phyloP scores from a whole-genome alignment of 129 eudicot genomes.

The Pittosporum tobira region DNA sequence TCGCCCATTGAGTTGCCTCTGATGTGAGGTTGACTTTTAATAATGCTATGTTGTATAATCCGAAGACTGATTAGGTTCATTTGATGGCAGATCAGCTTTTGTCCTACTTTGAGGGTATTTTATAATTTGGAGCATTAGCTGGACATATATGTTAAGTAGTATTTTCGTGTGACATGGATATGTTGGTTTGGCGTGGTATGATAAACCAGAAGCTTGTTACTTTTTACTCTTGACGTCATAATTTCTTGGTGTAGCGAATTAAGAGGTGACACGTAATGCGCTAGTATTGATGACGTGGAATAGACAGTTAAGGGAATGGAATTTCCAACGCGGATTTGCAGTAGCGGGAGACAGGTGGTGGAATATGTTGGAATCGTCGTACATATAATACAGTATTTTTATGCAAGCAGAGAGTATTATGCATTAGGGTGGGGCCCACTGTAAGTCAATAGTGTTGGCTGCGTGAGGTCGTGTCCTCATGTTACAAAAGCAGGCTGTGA shows the following conservation, averaged over 20 bases:
- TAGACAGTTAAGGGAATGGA: slow-evolving; percentile 12
- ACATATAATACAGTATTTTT: no score
- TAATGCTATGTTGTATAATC: slow-evolving; percentile 72
- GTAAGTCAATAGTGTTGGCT: no score
- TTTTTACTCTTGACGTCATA: no score
- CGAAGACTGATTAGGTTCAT: slow-evolving; percentile 60
- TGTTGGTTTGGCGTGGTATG: no score
- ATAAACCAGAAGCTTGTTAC: no score
- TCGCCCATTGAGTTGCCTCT: slow-evolving; percentile 42
- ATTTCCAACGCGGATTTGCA: slow-evolving; percentile 2
- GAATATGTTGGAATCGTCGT: slow-evolving; percentile 9
- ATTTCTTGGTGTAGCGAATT: no score
- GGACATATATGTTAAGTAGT: no score
- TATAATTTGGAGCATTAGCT: no score
- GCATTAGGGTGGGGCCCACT: not conserved
- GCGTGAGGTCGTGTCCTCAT: no score
- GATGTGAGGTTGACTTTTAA: slow-evolving; percentile 68
- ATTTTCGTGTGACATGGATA: no score
- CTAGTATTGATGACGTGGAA: not conserved
- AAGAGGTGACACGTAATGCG: slow-evolving; percentile 12
- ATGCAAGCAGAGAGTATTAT: not conserved
- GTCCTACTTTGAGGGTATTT: slow-evolving; percentile 14
- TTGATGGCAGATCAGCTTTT: slow-evolving; percentile 51
- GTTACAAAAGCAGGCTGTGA: no score
- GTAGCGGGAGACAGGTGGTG: slow-evolving; percentile 21